A percentile compares a stretch with the other conserved stretches of the same genome.
Conservation (phyloP, 2,329 filamentous ascomycete species). For the Exophiala aquamarina region DNA sequence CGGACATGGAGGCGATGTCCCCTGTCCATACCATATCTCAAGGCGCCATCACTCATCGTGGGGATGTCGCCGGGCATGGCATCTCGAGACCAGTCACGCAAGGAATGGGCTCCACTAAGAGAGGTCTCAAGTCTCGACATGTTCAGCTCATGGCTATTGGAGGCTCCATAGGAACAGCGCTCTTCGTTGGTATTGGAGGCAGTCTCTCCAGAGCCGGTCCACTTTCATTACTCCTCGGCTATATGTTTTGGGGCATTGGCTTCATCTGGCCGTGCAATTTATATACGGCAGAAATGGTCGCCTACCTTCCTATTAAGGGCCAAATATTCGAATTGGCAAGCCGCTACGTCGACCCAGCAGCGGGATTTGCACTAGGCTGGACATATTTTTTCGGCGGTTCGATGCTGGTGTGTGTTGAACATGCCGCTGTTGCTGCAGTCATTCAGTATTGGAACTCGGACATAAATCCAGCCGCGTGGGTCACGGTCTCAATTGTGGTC, state of each 20-base stretch:
- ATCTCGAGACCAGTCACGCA: no score
- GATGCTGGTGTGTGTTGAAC: conserved; percentile 47
- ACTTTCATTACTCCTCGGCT: conserved; percentile 35
- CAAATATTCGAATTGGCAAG: conserved; percentile 38
- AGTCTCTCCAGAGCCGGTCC: conserved; percentile 36
- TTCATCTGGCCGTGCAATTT: conserved; percentile 38
- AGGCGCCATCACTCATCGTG: no score
- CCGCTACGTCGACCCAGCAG: conserved; percentile 41
- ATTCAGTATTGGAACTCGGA: conserved; percentile 32
- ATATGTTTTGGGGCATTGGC: conserved; percentile 30
- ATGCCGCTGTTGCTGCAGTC: conserved; percentile 43
- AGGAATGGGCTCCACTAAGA: conserved; percentile 20
- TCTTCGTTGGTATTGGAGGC: conserved; percentile 37
- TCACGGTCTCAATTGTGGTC: conserved; percentile 73
- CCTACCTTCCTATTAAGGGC: conserved; percentile 38
- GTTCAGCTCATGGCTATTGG: conserved; percentile 42
- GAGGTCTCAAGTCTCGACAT: conserved; percentile 36
- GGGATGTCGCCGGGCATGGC: no score
- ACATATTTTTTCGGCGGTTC: conserved; percentile 46
- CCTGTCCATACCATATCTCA: no score
- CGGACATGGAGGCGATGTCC: no score
- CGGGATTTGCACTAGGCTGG: conserved; percentile 47
- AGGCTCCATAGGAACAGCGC: conserved; percentile 36
- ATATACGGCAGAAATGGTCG: conserved; percentile 42
- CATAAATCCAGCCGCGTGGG: conserved; percentile 71